Evolutionary conservation across 805 yeast species (phyloP), one percentile per base, ranked within the genome.

Genomic region (Candida glaebosa): DNA sequence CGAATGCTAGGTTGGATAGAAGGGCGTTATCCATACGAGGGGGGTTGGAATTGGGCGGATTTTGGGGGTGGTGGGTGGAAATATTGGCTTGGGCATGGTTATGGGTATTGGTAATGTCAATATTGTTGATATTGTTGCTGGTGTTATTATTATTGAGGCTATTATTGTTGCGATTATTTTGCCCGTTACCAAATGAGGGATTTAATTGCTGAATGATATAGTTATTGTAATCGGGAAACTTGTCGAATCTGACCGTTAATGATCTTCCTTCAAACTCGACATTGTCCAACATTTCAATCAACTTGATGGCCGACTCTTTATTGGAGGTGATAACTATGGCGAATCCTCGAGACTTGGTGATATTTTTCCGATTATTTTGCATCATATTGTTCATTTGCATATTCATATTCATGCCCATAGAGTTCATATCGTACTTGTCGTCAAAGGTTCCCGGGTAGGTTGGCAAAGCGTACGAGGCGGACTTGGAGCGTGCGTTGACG

Each of bases 201-300:
- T 35, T 35, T 18, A 39, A 41, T 38, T 57, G 60, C 44, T 61
- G 66, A 18, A 56, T 33, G 14, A 48, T 31, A 57, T 63, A 52
- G 35, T 61, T 60, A 40, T 61, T 60, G 43, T 61, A 59, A 37
- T 64, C 70, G 1, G 82, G 81, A 44, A 65, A 73, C 46, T 71
- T 69, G 52, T 82, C 87, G 52, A 65, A 79, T 18, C 87, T 57
- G 2, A 82, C 87, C 3, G 82, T 78, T 22, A 82, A 59, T 5
- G 67, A 61, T 31, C 89, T 62, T 0, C 87, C 86, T 52, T 78
- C 76, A 51, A 81, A 83, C n/a, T 56, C 65, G 2, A 55, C 51
- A 9, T 76, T 77, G 52, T 82, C 75, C 49, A 81, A 77, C 31
- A 55, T 42, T 18, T 65, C 60, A 34, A 82, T 80, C 12, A 81